Base-by-base conservation (phyloP, 805 yeast species). In the Kazachstania viticola region DNA sequence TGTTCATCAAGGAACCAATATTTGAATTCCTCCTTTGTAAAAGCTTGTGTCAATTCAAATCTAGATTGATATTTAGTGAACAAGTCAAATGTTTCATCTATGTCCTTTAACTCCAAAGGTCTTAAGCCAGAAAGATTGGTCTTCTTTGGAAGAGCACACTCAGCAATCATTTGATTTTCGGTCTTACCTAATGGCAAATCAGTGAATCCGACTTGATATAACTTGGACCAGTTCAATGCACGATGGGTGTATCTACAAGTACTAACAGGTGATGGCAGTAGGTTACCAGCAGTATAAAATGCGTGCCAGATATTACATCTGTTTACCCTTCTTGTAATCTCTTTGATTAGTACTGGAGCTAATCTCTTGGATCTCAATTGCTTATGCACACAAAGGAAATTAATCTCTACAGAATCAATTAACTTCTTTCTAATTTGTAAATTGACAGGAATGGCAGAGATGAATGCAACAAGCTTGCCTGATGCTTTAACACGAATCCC, bases 341-440 rank as follows among this genome's bases (percentile, higher is more conserved):
- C 98, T 49, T 81, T 81, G 56, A 91, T 91, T 48, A 91, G 64
- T 9, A 91, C 80, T 1, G 98, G 98, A 1, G 98, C 87, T 52
- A 91, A 67, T 47, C 98, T 75, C 56, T 91, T 91, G n/a, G 84
- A 69, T 51, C 98, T 70, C 44, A 91, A 67, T 57, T 88, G 83
- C 60, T 91, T 91, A 61, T 91, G 98, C 30, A 91, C 81, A 52
- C 95, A 84, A 46, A 91, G 62, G 56, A 91, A 91, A 59, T 91
- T 91, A 61, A 91, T 85, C 51, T 91, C 98, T 16, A 80, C 93
- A 31, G 84, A 71, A 18, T 73, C 64, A 14, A 80, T 56, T 3
- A 49, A 56, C 3, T 67, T 63, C 17, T 65, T 67, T 38, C 79
- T 73, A 24, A 88, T 71, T 29, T 67, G 58, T 39, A 91, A 61